Base-by-base conservation (phyloP, 192 early-diverging fungal species). In the Chytriomyces sp. region DNA sequence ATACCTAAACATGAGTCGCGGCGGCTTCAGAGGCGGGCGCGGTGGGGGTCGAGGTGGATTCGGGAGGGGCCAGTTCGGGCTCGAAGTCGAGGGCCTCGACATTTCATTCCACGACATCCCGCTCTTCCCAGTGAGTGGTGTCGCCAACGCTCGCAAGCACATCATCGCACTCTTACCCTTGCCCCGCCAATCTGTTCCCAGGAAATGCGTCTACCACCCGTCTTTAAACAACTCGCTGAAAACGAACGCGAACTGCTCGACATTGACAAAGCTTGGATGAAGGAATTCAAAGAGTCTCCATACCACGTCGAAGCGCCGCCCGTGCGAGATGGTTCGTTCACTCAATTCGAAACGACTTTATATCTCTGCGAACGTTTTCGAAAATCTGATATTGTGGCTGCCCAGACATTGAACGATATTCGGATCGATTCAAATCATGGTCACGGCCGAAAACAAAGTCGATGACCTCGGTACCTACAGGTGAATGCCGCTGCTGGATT, bases 321-420 rank as follows among this genome's bases (percentile, higher is more conserved):
- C 48, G 76, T 77, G 20, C 49, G 66, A 10, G 76, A 77, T 60
- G 66, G 76, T 77, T 43, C 53, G 75, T n/a, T n/a, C 20, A 5
- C 46, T n/a, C n/a, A n/a, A n/a, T n/a, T n/a, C n/a, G n/a, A n/a
- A n/a, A 48, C 10, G 8, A 23, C 23, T 64, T 64, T 18, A 2
- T 35, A 35, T 35, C 28, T 0, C 28, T 35, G 2, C 28, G 28
- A 35, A 2, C 64, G 13, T 76, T 35, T 35, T 35, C 28, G 28
- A 35, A 35, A 35, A 35, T 2, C 28, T 35, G 28, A 35, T 35
- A 0, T 35, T 35, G 28, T 5, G 11, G 8, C 62, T 35, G 28
- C 28, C 28, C 20, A 77, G 76, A 77, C 18, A 67, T 77, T 9
- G 76, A 77, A 35, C 76, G 76, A 20, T 77, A 77, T 69, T 77